Evolutionary conservation across 2,329 filamentous ascomycete species (phyloP), one percentile per base, ranked within the genome.

Genomic region (Beauveria caledonica): DNA sequence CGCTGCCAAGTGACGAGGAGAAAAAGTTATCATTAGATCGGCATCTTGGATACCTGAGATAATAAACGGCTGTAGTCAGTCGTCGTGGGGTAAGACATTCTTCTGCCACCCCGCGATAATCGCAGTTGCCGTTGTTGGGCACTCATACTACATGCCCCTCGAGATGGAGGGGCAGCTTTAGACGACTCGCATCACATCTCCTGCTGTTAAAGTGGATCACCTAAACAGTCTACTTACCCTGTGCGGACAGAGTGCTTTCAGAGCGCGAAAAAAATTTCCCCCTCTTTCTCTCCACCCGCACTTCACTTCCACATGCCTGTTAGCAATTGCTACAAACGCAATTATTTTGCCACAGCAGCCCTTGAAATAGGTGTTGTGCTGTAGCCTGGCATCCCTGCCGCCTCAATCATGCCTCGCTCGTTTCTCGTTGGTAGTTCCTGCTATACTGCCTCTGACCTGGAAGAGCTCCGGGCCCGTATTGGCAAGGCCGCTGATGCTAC

Each of bases 381-480:
- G 49, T 54, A 45, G 58, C 58, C 33, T 54, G 57, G 57, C 57
- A 36, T 52, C 27, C 27, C 39, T 53, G 59, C 59, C 59, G 46
- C 36, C 25, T 36, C 64, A 63, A 69, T 59, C 62, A 74, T 74
- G 72, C 64, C 66, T 62, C 70, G 70, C 69, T 70, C 72, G 62
- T 67, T 70, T 57, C 71, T 77, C 61, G 68, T 76, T 61, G 75
- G 75, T 64, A 69, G 72, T 64, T 72, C 80, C 60, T 84, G 84
- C 72, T 83, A 80, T 71, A 78, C 77, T 60, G 66, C 69, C 56
- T 73, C 74, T 62, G 73, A 75, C 68, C 68, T 77, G 62, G 72
- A 76, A 64, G 76, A 78, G 70, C 73, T 80, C 63, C 73, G 71
- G 66, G 69, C 71, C 64, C 74, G 75, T 62, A 75, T 79, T 68